phyloP scores from a whole-genome alignment of 352 stramenopile genomes.

The Peronospora destructor region DNA sequence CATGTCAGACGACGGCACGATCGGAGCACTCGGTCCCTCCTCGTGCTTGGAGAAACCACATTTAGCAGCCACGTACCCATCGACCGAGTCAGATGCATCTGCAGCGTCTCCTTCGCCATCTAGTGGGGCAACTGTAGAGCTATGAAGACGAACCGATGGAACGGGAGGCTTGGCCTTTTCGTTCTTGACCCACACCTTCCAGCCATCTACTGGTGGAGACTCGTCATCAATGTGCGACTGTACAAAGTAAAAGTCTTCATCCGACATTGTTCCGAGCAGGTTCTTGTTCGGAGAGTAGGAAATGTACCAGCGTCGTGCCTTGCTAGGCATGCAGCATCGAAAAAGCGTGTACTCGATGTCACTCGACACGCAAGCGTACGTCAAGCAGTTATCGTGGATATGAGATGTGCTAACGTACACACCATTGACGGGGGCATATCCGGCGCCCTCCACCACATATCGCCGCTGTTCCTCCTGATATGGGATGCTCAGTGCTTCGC shows the following conservation, averaged over 20 bases:
- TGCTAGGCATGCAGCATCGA: slow-evolving; percentile 96
- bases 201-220: slow-evolving; percentile 62
- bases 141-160: slow-evolving; percentile 61
- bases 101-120: slow-evolving; percentile 47
- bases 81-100: slow-evolving; percentile 64
- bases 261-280: slow-evolving; percentile 74
- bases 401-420: slow-evolving; percentile 85
- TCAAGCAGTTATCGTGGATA: slow-evolving; percentile 67
- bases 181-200: slow-evolving; percentile 86
- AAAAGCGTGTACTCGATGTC: slow-evolving; percentile 91
- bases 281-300: slow-evolving; percentile 90
- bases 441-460: slow-evolving; percentile 88
- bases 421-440: slow-evolving; percentile 90
- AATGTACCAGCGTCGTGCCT: slow-evolving; percentile 97
- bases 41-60: slow-evolving; percentile 19
- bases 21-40: slow-evolving; percentile 14
- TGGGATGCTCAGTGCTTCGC: slow-evolving; percentile 50
- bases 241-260: slow-evolving; percentile 86
- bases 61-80: slow-evolving; percentile 41
- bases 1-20: slow-evolving; percentile 21
- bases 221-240: slow-evolving; percentile 78
- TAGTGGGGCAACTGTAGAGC: slow-evolving; percentile 48
- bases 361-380: slow-evolving; percentile 58
- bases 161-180: slow-evolving; percentile 57
- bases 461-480: slow-evolving; percentile 70